These are phyloP conservation scores for Fonsecaea pedrosoi DNA, from an alignment of 2,329 filamentous ascomycete genomes.

Conservation along the genomic window DNA sequence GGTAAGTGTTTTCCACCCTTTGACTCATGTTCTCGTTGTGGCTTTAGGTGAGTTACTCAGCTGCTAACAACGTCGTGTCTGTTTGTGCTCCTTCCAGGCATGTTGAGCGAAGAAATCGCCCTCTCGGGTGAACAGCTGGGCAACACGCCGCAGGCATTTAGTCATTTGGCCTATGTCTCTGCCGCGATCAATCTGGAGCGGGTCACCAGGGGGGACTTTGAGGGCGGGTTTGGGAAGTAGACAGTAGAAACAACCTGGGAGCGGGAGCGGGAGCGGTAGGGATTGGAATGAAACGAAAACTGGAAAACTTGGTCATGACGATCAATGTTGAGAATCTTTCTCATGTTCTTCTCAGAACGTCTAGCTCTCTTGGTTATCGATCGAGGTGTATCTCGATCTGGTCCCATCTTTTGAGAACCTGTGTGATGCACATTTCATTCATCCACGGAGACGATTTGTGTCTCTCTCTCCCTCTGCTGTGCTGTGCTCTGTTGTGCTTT, in stretches of 20 bases:
- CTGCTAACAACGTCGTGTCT: too few relatives aligned
- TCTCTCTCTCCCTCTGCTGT: neutral
- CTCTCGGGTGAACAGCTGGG: conserved; percentile 77
- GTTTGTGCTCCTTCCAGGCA: conserved; percentile 44
- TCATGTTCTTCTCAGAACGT: too few relatives aligned
- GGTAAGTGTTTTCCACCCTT: conserved; percentile 43
- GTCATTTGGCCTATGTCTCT: conserved; percentile 75
- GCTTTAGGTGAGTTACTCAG: too few relatives aligned
- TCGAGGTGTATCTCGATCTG: too few relatives aligned
- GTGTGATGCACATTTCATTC: neutral
- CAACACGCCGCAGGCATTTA: conserved; percentile 81
- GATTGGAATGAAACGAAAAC: too few relatives aligned
- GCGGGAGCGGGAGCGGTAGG: too few relatives aligned
- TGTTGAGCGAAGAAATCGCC: conserved; percentile 81
- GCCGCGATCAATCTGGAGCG: conserved; percentile 78
- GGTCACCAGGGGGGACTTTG: conserved; percentile 27
- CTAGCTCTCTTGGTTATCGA: too few relatives aligned
- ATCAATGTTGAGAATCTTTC: neutral
- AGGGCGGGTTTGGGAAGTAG: neutral
- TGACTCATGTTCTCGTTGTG: neutral
- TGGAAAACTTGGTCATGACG: neutral
- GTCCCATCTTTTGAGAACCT: too few relatives aligned
- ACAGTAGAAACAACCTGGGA: neutral
- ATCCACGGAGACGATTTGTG: neutral
- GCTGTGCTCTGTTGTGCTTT: neutral